phyloP scores from a whole-genome alignment of 257 asterid species.

The Nicotiana tomentosiformis region DNA sequence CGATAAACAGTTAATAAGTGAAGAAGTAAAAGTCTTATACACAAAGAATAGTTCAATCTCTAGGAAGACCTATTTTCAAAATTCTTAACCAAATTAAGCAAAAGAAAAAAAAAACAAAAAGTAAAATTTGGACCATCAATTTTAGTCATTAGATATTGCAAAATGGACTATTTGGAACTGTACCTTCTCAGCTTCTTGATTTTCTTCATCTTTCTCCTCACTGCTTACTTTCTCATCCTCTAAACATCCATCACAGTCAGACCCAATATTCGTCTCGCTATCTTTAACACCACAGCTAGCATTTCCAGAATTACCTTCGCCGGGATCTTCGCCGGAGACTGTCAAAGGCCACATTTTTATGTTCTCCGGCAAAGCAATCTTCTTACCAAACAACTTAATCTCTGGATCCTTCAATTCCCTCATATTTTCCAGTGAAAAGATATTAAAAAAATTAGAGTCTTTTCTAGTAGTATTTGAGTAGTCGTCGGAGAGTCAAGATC shows the following conservation, averaged over 20 bases:
- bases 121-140: too few species aligned
- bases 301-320: constrained; percentile 13
- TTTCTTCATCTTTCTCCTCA: constrained; percentile 23
- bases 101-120: too few species aligned
- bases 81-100: background rate
- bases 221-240: constrained; percentile 12
- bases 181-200: constrained; percentile 43
- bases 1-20: background rate
- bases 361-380: constrained; percentile 54
- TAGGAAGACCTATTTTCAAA: background rate
- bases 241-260: constrained; percentile 23
- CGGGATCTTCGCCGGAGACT: constrained; percentile 14
- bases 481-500: too few species aligned
- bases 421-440: background rate
- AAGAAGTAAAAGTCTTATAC: too few species aligned
- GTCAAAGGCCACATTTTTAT: constrained; percentile 6
- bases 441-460: too few species aligned
- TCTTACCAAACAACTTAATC: constrained; percentile 65
- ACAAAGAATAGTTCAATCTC: too few species aligned
- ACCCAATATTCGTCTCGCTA: background rate
- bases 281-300: background rate
- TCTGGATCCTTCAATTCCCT: constrained; percentile 47
- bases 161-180: background rate
- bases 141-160: background rate
- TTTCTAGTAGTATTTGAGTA: too few species aligned